These are phyloP conservation scores for Peterozyma toletana DNA, from an alignment of 805 yeast genomes.

Conservation along the genomic window DNA sequence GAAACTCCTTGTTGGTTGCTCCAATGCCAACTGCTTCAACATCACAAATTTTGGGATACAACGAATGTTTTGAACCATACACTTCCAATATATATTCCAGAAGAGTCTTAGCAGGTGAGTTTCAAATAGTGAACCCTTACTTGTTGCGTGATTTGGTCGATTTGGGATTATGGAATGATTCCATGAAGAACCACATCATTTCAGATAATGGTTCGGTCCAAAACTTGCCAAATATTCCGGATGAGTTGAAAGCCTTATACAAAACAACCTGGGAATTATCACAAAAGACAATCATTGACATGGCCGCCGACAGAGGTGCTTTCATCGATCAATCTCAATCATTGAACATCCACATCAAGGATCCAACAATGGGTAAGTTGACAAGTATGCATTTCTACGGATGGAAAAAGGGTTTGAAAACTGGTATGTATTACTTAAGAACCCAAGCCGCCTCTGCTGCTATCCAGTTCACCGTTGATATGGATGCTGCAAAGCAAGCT, in stretches of 20 bases:
- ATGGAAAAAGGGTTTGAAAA: slow-evolving; percentile 96
- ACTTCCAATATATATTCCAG: slow-evolving; percentile 90
- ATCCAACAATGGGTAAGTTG: slow-evolving; percentile 93
- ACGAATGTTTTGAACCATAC: slow-evolving; percentile 93
- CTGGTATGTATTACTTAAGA: slow-evolving; percentile 97
- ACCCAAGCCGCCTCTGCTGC: slow-evolving; percentile 98
- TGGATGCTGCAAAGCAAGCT: slow-evolving; percentile 28
- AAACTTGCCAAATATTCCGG: slow-evolving; percentile 65
- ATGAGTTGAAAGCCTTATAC: slow-evolving; percentile 67
- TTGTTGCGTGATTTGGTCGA: slow-evolving; percentile 75
- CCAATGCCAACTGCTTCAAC: slow-evolving; percentile 99
- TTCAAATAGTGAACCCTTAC: slow-evolving; percentile 86
- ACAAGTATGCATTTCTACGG: slow-evolving; percentile 99
- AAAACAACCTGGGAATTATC: slow-evolving; percentile 96
- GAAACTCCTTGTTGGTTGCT: slow-evolving; percentile 85
- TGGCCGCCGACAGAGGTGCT: slow-evolving; percentile 76
- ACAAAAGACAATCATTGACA: slow-evolving; percentile 76
- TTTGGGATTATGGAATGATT: slow-evolving; percentile 75
- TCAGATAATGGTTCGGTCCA: slow-evolving; percentile 83
- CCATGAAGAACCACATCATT: slow-evolving; percentile 71
- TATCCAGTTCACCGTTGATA: slow-evolving; percentile 80
- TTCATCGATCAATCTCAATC: slow-evolving; percentile 89
- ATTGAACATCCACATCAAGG: slow-evolving; percentile 78
- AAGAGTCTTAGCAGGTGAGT: slow-evolving; percentile 89
- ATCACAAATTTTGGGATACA: slow-evolving; percentile 89